phyloP scores from a whole-genome alignment of 2,329 filamentous ascomycete species.

The Aaosphaeria pasadenensis region DNA sequence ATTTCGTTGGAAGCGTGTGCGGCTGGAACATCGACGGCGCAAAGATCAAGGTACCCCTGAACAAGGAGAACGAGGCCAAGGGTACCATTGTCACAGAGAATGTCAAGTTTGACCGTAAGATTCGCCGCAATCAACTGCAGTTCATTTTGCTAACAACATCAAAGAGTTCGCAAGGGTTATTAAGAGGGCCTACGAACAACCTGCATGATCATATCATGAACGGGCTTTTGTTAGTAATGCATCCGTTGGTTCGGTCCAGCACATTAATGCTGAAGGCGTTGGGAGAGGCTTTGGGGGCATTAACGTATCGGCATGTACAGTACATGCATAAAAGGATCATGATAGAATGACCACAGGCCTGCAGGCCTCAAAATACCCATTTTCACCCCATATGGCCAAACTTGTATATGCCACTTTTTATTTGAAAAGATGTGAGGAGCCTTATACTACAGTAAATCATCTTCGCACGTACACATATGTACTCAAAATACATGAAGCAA shows the following conservation, averaged over 20 bases:
- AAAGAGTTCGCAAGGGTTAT: constrained; percentile 35
- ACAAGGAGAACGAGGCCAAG: constrained; percentile 89
- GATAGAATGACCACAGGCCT: background rate
- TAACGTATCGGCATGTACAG: background rate
- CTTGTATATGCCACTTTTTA: background rate
- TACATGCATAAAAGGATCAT: background rate
- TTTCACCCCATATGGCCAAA: background rate
- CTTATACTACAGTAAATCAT: background rate
- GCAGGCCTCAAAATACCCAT: background rate
- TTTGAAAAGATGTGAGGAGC: background rate
- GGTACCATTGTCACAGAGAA: constrained; percentile 94
- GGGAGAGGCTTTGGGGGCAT: background rate
- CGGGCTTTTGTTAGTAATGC: too few species aligned
- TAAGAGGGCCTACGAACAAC: constrained; percentile 36
- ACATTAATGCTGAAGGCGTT: background rate
- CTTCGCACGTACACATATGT: background rate
- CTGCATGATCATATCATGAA: constrained; percentile 20
- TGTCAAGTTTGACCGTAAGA: constrained; percentile 75
- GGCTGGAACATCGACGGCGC: constrained; percentile 76
- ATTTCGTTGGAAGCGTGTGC: constrained; percentile 56
- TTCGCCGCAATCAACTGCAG: background rate
- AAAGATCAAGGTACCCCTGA: constrained; percentile 74
- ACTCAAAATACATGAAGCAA: background rate
- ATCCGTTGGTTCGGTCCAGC: too few species aligned
- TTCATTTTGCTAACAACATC: constrained; percentile 9